Evolutionary conservation across 306 rosid genomes (phyloP).

Genomic region (Ochetophila trinervis): DNA sequence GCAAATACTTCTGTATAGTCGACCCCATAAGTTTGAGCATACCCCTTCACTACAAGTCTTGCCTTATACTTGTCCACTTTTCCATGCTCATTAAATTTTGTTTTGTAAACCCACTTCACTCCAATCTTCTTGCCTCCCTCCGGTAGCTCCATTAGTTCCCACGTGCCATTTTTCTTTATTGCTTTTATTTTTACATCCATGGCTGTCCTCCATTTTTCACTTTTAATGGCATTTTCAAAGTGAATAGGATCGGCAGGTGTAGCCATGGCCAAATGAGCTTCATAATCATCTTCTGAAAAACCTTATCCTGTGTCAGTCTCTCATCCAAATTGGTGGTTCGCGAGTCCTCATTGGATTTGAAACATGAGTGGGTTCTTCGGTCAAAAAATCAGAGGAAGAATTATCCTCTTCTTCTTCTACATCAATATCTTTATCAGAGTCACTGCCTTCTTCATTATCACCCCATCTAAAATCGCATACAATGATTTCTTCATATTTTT

Average conservation of each 20-base stretch:
- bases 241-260: background rate
- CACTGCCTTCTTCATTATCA: background rate
- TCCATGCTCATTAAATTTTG: too few relatives aligned
- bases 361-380: too few relatives aligned
- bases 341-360: background rate
- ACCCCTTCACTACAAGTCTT: too few relatives aligned
- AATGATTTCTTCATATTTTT: background rate
- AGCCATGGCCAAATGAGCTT: background rate
- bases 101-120: conserved; percentile 5
- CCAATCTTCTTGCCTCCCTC: background rate
- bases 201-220: background rate
- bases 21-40: too few relatives aligned
- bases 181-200: background rate
- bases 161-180: background rate
- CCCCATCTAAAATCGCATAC: background rate
- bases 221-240: background rate
- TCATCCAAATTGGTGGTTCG: background rate
- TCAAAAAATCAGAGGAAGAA: background rate
- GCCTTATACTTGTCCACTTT: too few relatives aligned
- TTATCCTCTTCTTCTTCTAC: background rate
- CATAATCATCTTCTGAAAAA: background rate
- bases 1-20: too few relatives aligned
- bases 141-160: conserved; percentile 1
- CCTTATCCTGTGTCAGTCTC: background rate
- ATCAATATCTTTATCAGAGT: background rate